These are phyloP conservation scores for Fusarium sp. DNA, from an alignment of 2,329 filamentous ascomycete species.

Conservation along the genomic window DNA sequence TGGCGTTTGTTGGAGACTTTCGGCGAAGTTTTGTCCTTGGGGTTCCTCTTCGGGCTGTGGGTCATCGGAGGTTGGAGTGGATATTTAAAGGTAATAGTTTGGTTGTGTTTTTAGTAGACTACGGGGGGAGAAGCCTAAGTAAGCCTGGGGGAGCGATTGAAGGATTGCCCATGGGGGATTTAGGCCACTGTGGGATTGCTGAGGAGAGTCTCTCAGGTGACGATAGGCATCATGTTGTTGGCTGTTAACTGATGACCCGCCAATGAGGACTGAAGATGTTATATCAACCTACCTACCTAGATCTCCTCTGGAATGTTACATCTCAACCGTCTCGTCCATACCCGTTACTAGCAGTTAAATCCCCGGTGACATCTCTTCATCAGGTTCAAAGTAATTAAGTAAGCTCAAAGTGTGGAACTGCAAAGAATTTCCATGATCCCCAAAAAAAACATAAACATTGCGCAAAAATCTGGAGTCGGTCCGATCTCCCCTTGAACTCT, in stretches of 20 bases:
- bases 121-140: neutral
- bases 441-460: neutral
- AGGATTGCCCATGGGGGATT: constrained; percentile 34
- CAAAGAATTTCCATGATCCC: constrained; percentile 27
- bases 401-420: constrained; percentile 36
- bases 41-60: constrained; percentile 16
- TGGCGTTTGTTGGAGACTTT: constrained; percentile 5
- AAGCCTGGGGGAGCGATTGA: neutral
- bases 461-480: constrained; percentile 35
- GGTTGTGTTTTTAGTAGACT: neutral
- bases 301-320: neutral
- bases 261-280: constrained; percentile 15
- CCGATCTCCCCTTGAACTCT: constrained; percentile 15
- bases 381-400: constrained; percentile 5
- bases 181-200: neutral
- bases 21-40: constrained; percentile 9
- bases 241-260: neutral
- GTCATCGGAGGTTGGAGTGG: constrained; percentile 5
- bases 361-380: constrained; percentile 11
- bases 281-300: neutral
- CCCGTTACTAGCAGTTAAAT: neutral
- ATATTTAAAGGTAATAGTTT: constrained; percentile 33
- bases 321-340: neutral
- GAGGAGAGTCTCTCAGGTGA: too few species aligned
- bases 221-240: too few species aligned